These are phyloP conservation scores for Fusarium sp. DNA, from an alignment of 2,329 filamentous ascomycete genomes.

Conservation along the genomic window DNA sequence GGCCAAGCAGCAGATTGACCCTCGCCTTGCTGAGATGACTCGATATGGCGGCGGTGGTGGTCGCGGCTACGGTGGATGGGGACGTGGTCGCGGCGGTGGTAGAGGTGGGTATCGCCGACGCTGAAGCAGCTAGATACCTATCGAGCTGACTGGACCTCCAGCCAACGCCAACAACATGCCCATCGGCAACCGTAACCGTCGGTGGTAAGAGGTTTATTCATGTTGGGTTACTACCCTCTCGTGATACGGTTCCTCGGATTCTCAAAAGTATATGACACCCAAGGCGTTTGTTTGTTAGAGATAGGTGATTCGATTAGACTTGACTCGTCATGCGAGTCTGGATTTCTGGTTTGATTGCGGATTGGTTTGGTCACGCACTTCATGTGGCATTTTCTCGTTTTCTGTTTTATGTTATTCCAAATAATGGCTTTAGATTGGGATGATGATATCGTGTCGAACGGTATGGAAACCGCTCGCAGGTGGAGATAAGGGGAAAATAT, in stretches of 20 bases:
- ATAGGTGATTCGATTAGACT: constrained; percentile 43
- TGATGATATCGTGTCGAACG: constrained; percentile 30
- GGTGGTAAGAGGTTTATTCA: constrained; percentile 55
- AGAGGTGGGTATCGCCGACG: constrained; percentile 58
- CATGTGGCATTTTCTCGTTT: constrained; percentile 28
- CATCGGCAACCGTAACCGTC: constrained; percentile 60
- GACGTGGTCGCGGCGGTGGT: constrained; percentile 69
- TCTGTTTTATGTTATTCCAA: constrained; percentile 33
- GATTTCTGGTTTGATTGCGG: constrained; percentile 41
- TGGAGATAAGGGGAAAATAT: constrained; percentile 3
- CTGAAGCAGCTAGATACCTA: constrained; percentile 45
- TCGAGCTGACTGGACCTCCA: constrained; percentile 51
- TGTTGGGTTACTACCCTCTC: constrained; percentile 17
- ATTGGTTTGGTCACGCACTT: constrained; percentile 34
- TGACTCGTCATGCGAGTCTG: constrained; percentile 40
- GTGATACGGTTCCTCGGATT: constrained; percentile 23
- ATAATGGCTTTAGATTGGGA: constrained; percentile 46
- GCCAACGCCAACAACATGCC: constrained; percentile 62
- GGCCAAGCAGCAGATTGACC: constrained; percentile 98
- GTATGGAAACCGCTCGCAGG: constrained; percentile 30
- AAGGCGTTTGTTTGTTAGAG: constrained; percentile 46
- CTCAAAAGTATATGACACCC: constrained; percentile 43
- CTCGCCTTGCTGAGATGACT: constrained; percentile 93
- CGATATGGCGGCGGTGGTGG: constrained; percentile 85
- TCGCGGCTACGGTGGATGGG: constrained; percentile 77